Evolutionary conservation across 306 rosid genomes (phyloP), one percentile per base, ranked within the genome.

Genomic region (Quercus rubra): DNA sequence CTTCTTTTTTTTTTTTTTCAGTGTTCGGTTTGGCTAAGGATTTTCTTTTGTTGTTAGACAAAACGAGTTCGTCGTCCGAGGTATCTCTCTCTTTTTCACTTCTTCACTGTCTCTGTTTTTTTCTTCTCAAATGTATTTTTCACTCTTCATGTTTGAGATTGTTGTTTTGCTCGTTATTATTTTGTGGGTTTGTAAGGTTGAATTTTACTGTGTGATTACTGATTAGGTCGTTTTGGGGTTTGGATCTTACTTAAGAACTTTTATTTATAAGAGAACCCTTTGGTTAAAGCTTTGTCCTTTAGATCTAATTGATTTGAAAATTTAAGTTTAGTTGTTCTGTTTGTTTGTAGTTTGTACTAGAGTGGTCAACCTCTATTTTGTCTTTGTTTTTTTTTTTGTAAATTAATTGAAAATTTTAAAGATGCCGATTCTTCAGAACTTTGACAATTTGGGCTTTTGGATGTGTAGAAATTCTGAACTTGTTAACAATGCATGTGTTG

Each of bases 241-340:
- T 70, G 66, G 57, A 76, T 71, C 70, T 30, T 64, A 64, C 18
- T 64, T 27, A 30, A 30, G 9, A 17, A 7, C 19, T 30, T 17
- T n/a, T 41, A 41, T 41, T 41, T 41, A 41, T 41, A 8, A 8
- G 46, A 41, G 46, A 41, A 41, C 46, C 46, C 62, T 55, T 55
- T 71, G 58, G 31, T 76, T 63, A 11, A 14, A 73, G 71, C 70
- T 75, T 77, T 73, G 58, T 76, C 78, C 10, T 49, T 79, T 81
- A 71, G 81, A 63, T 84, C 85, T 78, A 78, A 57, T 58, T 78
- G 51, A 57, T 70, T 76, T 49, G 4, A 43, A 59, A 43, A 70
- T 25, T 70, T 55, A 78, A 76, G 79, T 57, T 43, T 0, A 17
- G 52, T 56, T 35, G 19, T 52, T 35, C 49, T 81, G 21, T 62